A percentile compares a stretch with the other conserved stretches of the same genome.
phyloP scores from a whole-genome alignment of 768 basidiomycete genomes.

The Kwoniella botswanensis region DNA sequence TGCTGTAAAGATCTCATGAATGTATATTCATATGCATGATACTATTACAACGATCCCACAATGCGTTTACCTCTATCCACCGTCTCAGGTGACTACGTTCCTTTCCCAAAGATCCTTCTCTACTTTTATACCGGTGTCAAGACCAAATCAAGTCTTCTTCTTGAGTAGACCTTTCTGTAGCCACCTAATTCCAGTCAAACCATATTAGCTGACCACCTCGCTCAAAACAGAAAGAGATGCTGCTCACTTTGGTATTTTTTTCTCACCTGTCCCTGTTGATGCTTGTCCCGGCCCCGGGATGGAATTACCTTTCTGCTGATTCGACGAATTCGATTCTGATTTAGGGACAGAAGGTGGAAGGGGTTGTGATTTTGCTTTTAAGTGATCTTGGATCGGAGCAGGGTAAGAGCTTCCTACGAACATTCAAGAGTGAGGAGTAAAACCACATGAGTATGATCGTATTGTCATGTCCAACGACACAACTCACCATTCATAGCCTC shows the following conservation, averaged over 20 bases:
- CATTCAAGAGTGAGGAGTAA: background rate
- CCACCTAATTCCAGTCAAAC: too few relatives aligned
- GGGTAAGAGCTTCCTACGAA: constrained; percentile 42
- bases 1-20: background rate
- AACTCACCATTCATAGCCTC: constrained; percentile 55
- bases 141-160: constrained; percentile 31
- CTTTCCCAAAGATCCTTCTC: too few relatives aligned
- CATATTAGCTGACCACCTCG: too few relatives aligned
- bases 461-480: background rate
- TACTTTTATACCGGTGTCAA: too few relatives aligned
- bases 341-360: constrained; percentile 39
- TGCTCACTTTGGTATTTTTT: constrained; percentile 59
- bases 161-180: constrained; percentile 50
- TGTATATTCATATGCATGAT: constrained; percentile 14
- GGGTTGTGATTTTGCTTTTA: constrained; percentile 47
- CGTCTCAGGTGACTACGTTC: background rate
- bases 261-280: constrained; percentile 33
- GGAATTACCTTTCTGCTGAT: background rate
- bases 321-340: constrained; percentile 4
- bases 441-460: too few relatives aligned
- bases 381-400: constrained; percentile 49
- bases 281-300: background rate
- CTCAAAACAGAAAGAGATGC: too few relatives aligned
- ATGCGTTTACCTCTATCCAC: background rate
- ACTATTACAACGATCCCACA: background rate